Evolutionary conservation across 352 stramenopile genomes (phyloP).

Genomic region (Pythium phragmiticola): DNA sequence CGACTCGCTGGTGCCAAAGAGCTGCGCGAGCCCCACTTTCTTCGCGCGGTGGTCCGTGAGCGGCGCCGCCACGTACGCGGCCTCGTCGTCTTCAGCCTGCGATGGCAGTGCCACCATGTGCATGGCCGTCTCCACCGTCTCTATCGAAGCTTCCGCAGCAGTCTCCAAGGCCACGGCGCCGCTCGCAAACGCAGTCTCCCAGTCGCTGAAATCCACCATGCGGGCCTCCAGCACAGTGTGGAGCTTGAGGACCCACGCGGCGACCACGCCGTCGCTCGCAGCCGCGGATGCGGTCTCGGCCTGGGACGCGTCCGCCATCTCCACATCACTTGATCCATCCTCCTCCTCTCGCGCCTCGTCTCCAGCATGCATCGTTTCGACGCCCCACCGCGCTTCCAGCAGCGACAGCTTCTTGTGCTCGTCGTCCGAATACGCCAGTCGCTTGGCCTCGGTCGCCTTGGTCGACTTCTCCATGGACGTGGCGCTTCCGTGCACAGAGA

Average conservation of each 20-base stretch:
- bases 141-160: background rate
- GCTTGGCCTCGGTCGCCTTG: background rate
- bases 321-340: background rate
- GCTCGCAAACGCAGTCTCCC: conserved; percentile 7
- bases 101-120: conserved; percentile 13
- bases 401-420: conserved; percentile 33
- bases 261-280: conserved; percentile 13
- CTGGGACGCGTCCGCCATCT: background rate
- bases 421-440: conserved; percentile 25
- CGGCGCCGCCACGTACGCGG: conserved; percentile 9
- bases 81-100: conserved; percentile 18
- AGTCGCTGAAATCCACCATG: conserved; percentile 42
- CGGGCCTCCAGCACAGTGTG: conserved; percentile 23
- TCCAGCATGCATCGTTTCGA: conserved; percentile 6
- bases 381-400: conserved; percentile 27
- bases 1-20: conserved; percentile 22
- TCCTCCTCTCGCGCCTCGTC: background rate
- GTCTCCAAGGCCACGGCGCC: background rate
- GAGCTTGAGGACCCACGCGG: conserved; percentile 37
- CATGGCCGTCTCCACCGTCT: background rate
- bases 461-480: background rate
- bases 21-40: conserved; percentile 23
- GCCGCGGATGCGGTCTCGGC: background rate
- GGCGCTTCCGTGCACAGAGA: conserved; percentile 28
- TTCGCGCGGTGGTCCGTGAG: conserved; percentile 12